These are phyloP conservation scores for Fusarium sp. DNA, from an alignment of 2,329 filamentous ascomycete genomes.

Conservation along the genomic window DNA sequence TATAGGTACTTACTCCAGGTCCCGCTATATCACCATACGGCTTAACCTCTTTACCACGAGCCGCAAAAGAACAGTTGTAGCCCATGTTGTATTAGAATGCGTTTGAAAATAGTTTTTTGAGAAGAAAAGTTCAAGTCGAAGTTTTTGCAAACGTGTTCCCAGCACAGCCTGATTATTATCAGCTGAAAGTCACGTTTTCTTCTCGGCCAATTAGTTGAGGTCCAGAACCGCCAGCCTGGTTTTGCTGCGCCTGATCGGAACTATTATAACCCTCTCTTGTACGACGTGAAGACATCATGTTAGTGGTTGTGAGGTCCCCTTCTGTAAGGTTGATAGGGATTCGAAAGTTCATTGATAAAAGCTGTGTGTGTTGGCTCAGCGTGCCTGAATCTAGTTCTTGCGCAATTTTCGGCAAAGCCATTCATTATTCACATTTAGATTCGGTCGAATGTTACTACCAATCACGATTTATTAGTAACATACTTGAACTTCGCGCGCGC, in stretches of 20 bases:
- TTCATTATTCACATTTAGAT: no score
- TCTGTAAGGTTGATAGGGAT: background rate
- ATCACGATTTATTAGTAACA: background rate
- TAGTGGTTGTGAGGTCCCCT: background rate
- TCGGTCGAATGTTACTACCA: no score
- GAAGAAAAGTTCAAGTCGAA: no score
- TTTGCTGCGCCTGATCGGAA: rapidly evolving
- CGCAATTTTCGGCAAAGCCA: no score
- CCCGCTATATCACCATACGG: background rate
- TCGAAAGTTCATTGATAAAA: no score
- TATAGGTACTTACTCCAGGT: background rate
- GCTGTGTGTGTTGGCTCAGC: background rate
- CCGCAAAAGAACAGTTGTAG: background rate
- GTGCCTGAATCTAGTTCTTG: background rate
- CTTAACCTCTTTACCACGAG: background rate
- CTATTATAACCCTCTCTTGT: background rate
- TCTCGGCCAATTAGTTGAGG: rapidly evolving
- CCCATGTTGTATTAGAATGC: no score
- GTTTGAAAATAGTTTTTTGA: no score
- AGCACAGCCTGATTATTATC: no score
- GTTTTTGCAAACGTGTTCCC: no score
- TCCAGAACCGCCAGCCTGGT: background rate
- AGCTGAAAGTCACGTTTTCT: no score
- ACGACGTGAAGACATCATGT: background rate
- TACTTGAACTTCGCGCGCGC: background rate